Evolutionary conservation across 257 asterid species (phyloP), one percentile per base, ranked within the genome.

Genomic region (Solanum stenotomum): DNA sequence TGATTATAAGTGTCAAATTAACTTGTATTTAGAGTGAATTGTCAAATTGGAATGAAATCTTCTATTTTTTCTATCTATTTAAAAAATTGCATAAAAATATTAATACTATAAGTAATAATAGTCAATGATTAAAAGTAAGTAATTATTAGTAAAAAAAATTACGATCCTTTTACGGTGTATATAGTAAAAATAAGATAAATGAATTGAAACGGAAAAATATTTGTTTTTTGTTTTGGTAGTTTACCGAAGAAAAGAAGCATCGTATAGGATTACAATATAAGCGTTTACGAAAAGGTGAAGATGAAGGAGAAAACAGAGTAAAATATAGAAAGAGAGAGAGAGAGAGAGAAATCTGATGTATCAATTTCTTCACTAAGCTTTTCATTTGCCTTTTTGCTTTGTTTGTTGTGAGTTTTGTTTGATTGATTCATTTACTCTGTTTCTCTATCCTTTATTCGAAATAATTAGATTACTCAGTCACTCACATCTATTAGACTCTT

Each of bases 211-310:
- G 1, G 4, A 56, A 56, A 18, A 72, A 38, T 72, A 33, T 72
- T 72, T 75, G 1, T 10, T 75, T 75, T 75, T 10, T 20, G 0
- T 72, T 75, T 75, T 37, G 10, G 29, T 75, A 75, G 25, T 75
- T 75, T 35, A 75, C 29, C 5, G 12, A 74, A 35, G 23, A 31
- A 23, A 86, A 74, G 29, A 33, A 31, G 46, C 84, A 78, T 46
- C 15, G 74, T 86, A 22, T 71, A 49, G 18, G 33, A 86, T 86
- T 86, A 59, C 40, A 12, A 68, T 65, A 67, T 85, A 85, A 38
- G 33, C 68, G n/a, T 87, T 76, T 37, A 87, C 83, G 87, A 71
- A 86, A 74, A 72, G 88, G 84, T 79, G 35, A 52, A 86, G 56
- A 49, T 27, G 82, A 79, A 72, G 56, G 18, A 86, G 75, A 44